These are phyloP conservation scores for Puccinia hordei DNA, from an alignment of 1,284 basidiomycete species.

Conservation along the genomic window DNA sequence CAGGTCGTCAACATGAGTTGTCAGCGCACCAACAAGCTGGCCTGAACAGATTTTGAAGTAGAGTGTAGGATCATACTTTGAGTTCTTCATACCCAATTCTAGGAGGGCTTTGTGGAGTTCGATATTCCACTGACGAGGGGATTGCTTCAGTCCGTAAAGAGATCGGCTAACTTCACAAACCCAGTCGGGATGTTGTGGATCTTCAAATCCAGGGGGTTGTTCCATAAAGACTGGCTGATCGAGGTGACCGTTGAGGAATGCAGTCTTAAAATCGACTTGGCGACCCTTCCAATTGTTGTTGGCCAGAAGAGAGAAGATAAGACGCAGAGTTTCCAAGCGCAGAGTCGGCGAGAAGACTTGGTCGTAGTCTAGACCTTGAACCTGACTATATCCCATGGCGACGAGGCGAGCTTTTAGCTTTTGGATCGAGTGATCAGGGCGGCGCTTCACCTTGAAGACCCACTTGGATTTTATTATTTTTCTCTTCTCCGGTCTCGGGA, in stretches of 20 bases:
- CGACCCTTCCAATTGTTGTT: neutral
- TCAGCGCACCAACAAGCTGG: neutral
- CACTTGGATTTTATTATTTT: no score
- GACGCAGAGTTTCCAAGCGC: neutral
- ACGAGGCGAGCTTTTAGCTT: neutral
- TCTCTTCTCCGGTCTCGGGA: no score
- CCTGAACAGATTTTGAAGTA: neutral
- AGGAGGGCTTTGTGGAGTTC: neutral
- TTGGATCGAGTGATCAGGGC: neutral
- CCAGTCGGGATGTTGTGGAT: no score
- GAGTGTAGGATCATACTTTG: neutral
- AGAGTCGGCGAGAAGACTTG: neutral
- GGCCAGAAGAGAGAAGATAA: neutral
- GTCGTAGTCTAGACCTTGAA: neutral
- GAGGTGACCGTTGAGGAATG: no score
- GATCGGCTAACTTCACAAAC: neutral
- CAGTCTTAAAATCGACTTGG: neutral
- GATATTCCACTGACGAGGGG: neutral
- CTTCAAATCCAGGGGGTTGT: no score
- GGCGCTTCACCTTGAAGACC: neutral
- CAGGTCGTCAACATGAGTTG: neutral
- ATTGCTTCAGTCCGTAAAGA: conserved; percentile 13
- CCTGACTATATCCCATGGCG: neutral
- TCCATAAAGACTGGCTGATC: no score
- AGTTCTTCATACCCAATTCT: neutral